Conservation (phyloP, 345 rosid species). For the sweet orange (Citrus sinensis) region DNA sequence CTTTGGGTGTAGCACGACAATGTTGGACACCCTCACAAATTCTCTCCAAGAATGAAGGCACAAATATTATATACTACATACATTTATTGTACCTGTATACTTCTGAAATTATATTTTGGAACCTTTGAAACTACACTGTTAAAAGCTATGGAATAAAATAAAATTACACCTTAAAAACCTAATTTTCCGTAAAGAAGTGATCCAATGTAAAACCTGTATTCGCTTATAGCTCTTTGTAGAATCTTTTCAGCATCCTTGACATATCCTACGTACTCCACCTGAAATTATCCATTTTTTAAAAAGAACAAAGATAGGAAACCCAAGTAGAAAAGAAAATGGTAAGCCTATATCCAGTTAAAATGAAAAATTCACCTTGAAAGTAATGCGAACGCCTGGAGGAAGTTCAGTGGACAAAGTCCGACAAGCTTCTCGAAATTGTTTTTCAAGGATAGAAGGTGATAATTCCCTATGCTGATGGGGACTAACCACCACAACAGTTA, state of each 20-base stretch:
- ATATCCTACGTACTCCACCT: constrained; percentile 81
- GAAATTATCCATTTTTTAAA: constrained; percentile 14
- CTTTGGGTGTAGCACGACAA: neutral
- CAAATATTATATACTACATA: neutral
- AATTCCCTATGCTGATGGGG: constrained; percentile 66
- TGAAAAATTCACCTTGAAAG: constrained; percentile 51
- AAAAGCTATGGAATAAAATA: neutral
- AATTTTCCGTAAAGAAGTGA: neutral
- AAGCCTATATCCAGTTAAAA: constrained; percentile 10
- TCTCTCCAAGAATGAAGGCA: constrained; percentile 2
- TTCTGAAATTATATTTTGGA: neutral
- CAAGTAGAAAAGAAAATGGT: too few relatives aligned
- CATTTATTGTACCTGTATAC: neutral
- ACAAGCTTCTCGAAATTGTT: constrained; percentile 86
- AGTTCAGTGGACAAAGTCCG: constrained; percentile 54
- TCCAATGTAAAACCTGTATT: constrained; percentile 53
- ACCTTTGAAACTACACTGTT: neutral
- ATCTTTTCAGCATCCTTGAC: constrained; percentile 68
- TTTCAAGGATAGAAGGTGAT: constrained; percentile 65
- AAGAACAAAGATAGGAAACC: too few relatives aligned
- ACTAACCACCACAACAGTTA: constrained; percentile 69
- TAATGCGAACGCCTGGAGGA: constrained; percentile 37
- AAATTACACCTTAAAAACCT: neutral
- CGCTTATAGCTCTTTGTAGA: constrained; percentile 72
- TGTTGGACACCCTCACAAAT: neutral